A percentile compares a stretch with the other conserved stretches of the same genome.
These are phyloP conservation scores for Gymnopus androsaceus DNA, from an alignment of 1,284 basidiomycete genomes.

Conservation along the genomic window DNA sequence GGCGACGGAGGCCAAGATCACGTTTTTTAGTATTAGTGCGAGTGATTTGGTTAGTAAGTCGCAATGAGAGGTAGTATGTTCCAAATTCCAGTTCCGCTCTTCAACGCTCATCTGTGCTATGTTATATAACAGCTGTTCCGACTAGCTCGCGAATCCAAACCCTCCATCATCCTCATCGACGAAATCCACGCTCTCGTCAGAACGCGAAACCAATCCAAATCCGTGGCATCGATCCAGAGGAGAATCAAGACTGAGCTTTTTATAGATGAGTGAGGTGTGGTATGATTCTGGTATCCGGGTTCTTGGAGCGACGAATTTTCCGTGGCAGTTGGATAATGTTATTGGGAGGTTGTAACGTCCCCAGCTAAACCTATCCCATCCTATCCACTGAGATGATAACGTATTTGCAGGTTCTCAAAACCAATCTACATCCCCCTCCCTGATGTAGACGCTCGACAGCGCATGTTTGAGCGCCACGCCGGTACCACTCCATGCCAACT, in stretches of 20 bases:
- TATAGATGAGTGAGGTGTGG: conserved; percentile 98
- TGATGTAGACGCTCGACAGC: conserved; percentile 85
- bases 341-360: conserved; percentile 96
- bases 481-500: conserved; percentile 93
- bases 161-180: conserved; percentile 98
- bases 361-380: conserved; percentile 25
- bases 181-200: conserved; percentile 97
- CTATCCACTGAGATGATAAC: not conserved
- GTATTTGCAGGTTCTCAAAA: conserved; percentile 80
- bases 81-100: not conserved
- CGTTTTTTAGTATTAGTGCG: conserved; percentile 96
- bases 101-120: not conserved
- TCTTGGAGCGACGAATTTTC: conserved; percentile 97
- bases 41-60: conserved; percentile 98
- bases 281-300: conserved; percentile 98
- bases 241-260: conserved; percentile 99
- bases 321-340: conserved; percentile 95
- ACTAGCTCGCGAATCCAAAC: conserved; percentile 95
- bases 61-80: conserved; percentile 77
- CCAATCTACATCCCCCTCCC: conserved; percentile 98
- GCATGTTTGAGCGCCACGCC: conserved; percentile 97
- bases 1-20: conserved; percentile 98
- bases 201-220: conserved; percentile 93
- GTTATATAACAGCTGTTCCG: conserved; percentile 95
- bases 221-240: conserved; percentile 90